These are phyloP conservation scores for Tetradesmus lagerheimii DNA, from an alignment of 139 green algal genomes.

Conservation along the genomic window DNA sequence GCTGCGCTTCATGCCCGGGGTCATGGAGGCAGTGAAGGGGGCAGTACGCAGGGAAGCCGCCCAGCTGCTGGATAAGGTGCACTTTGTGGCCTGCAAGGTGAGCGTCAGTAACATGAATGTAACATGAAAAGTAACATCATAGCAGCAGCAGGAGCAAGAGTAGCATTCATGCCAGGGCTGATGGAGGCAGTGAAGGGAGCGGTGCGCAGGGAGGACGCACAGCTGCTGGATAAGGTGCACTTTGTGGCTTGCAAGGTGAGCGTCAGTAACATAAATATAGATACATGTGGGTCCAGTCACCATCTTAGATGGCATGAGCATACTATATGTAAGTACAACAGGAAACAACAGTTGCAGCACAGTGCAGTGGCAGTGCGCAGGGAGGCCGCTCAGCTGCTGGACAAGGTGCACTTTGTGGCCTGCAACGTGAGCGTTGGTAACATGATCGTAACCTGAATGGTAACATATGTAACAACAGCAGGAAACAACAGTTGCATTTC, in stretches of 20 bases:
- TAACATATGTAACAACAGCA: too few relatives aligned
- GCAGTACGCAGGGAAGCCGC: constrained; percentile 22
- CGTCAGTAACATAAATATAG: too few relatives aligned
- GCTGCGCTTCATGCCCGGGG: not conserved
- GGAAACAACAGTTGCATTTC: too few relatives aligned
- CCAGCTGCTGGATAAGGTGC: constrained; percentile 41
- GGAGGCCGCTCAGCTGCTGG: not conserved
- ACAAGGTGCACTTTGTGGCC: constrained; percentile 11
- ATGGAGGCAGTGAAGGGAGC: constrained; percentile 27
- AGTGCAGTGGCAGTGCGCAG: too few relatives aligned
- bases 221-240: constrained; percentile 41
- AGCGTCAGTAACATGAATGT: not conserved
- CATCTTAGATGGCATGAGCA: too few relatives aligned
- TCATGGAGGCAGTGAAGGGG: constrained; percentile 22
- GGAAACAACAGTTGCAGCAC: too few relatives aligned
- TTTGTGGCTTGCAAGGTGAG: constrained; percentile 45
- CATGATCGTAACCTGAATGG: too few relatives aligned
- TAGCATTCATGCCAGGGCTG: not conserved
- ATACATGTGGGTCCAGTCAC: too few relatives aligned
- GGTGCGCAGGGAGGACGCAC: constrained; percentile 16
- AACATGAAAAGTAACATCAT: too few relatives aligned
- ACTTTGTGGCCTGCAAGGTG: constrained; percentile 42
- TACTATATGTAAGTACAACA: too few relatives aligned
- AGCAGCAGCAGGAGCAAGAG: too few relatives aligned
- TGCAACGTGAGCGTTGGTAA: constrained; percentile 13